These are phyloP conservation scores for Fragilariopsis cylindrus DNA, from an alignment of 108 stramenopile genomes.

Conservation along the genomic window DNA sequence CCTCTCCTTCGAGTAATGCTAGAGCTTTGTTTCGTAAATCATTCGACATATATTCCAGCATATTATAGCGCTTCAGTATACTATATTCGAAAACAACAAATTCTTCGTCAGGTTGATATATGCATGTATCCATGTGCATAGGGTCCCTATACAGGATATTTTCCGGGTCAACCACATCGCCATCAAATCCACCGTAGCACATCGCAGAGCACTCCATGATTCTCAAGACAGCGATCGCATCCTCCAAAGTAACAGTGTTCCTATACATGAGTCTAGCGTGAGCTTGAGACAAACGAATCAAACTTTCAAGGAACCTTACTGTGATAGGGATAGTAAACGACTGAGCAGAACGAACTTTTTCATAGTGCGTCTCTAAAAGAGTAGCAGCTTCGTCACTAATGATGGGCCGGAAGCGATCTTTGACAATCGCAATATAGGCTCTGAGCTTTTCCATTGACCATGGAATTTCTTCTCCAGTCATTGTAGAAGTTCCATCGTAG, in stretches of 20 bases:
- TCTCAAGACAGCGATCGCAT: constrained; percentile 83
- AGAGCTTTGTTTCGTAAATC: constrained; percentile 27
- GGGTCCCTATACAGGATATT: constrained; percentile 57
- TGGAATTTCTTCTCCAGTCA: constrained; percentile 37
- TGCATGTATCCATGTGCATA: constrained; percentile 42
- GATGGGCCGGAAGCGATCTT: constrained; percentile 74
- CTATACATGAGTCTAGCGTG: constrained; percentile 95
- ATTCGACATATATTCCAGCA: constrained; percentile 41
- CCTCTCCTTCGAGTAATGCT: constrained; percentile 10
- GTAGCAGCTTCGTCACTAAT: constrained; percentile 69
- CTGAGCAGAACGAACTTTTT: constrained; percentile 54
- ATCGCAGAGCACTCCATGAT: constrained; percentile 83
- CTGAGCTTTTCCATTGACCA: constrained; percentile 89
- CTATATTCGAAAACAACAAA: constrained; percentile 43
- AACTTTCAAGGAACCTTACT: constrained; percentile 91
- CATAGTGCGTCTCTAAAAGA: constrained; percentile 84
- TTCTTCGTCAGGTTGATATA: constrained; percentile 39
- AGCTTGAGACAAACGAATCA: constrained; percentile 94
- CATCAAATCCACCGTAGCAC: constrained; percentile 54
- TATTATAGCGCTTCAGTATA: constrained; percentile 45
- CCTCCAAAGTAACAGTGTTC: constrained; percentile 61
- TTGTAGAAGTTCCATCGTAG: constrained; percentile 24
- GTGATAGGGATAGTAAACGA: constrained; percentile 75
- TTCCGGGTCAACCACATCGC: constrained; percentile 27
- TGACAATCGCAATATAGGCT: constrained; percentile 88